Conservation (phyloP, 2,329 filamentous ascomycete species). For the Phoma sp. region DNA sequence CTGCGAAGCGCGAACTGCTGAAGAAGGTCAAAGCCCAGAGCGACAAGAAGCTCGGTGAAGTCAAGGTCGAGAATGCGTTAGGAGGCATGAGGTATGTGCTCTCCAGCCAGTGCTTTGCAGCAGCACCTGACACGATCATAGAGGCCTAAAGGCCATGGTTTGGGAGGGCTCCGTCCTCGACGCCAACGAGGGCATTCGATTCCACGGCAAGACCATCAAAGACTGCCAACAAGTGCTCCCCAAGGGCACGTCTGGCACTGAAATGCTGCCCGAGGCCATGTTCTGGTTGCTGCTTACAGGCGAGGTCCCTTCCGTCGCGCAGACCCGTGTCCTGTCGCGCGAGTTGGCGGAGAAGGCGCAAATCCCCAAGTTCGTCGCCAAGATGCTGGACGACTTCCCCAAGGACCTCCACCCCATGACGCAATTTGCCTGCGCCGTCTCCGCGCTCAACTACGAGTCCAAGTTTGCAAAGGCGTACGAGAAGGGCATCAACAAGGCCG, state of each 20-base stretch:
- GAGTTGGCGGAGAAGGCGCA: constrained; percentile 86
- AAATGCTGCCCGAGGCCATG: constrained; percentile 99
- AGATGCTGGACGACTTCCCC: constrained; percentile 90
- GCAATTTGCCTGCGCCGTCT: constrained; percentile 93
- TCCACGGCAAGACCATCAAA: constrained; percentile 97
- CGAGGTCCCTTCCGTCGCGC: constrained; percentile 80
- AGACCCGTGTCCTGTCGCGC: constrained; percentile 81
- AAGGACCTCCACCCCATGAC: constrained; percentile 96
- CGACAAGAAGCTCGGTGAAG: constrained; percentile 83
- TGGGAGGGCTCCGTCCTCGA: constrained; percentile 99
- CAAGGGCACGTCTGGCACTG: constrained; percentile 88
- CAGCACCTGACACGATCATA: constrained; percentile 29
- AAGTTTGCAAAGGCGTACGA: constrained; percentile 94
- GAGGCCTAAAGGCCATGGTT: constrained; percentile 93
- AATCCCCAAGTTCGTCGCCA: constrained; percentile 81
- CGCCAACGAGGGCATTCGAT: constrained; percentile 95
- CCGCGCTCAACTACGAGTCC: constrained; percentile 93
- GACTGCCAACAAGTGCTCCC: constrained; percentile 94
- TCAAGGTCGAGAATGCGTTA: constrained; percentile 92
- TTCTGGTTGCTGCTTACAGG: constrained; percentile 98
- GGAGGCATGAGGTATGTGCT: constrained; percentile 81
- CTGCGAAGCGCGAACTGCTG: constrained; percentile 89
- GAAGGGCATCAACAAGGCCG: constrained; percentile 87
- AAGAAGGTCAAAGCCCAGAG: constrained; percentile 90
- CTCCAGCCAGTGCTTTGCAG: background rate